These are phyloP conservation scores for Sapria himalayana DNA, from an alignment of 345 rosid species.

Conservation along the genomic window DNA sequence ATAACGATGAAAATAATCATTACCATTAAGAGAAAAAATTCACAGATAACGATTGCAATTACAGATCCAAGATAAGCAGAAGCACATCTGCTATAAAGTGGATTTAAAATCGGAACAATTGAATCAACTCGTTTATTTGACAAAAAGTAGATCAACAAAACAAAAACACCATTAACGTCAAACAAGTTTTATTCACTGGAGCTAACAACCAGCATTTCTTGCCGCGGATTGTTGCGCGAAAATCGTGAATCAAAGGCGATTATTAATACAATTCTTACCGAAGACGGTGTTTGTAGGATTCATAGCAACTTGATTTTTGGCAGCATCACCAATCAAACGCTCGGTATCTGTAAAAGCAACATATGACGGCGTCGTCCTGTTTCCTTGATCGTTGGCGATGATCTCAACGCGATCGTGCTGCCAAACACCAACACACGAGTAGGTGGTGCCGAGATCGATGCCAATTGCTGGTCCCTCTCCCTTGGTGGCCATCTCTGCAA, in stretches of 20 bases:
- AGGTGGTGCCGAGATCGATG: slow-evolving; percentile 53
- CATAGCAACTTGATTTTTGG: slow-evolving; percentile 75
- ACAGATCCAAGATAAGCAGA: too few species aligned
- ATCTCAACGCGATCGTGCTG: slow-evolving; percentile 67
- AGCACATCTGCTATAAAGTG: too few species aligned
- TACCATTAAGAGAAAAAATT: too few species aligned
- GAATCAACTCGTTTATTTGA: too few species aligned
- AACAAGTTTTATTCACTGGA: too few species aligned
- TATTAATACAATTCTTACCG: slow-evolving; percentile 31
- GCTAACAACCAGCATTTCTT: too few species aligned
- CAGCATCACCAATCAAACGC: slow-evolving; percentile 61
- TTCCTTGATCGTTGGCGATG: slow-evolving; percentile 60
- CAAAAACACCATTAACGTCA: too few species aligned
- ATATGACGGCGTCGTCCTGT: slow-evolving; percentile 53
- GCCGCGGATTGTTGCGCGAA: too few species aligned
- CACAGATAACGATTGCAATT: too few species aligned
- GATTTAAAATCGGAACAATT: too few species aligned
- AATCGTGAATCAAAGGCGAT: too few species aligned
- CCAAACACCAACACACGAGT: slow-evolving; percentile 68
- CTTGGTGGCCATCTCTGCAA: slow-evolving; percentile 45
- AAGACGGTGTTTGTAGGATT: slow-evolving; percentile 52
- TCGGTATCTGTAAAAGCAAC: slow-evolving; percentile 48
- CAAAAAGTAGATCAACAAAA: too few species aligned
- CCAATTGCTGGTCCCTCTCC: slow-evolving; percentile 74
- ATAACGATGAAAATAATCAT: neutral